phyloP scores from a whole-genome alignment of 192 early-diverging fungal species.

The Funneliformis geosporum region DNA sequence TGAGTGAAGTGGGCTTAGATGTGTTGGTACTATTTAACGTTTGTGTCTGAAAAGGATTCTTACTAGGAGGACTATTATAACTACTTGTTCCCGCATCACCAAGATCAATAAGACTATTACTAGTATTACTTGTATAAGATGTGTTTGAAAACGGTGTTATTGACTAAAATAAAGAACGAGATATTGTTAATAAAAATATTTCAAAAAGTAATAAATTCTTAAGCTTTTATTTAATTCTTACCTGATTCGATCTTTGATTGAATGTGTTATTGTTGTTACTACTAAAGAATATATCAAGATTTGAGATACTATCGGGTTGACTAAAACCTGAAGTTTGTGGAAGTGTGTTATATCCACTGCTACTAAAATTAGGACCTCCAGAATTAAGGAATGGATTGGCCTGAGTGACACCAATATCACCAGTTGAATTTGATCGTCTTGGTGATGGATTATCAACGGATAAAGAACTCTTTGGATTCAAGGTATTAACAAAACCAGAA shows the following conservation, averaged over 20 bases:
- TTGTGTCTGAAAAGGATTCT: slow-evolving; percentile 29
- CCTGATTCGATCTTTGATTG: neutral
- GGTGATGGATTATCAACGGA: neutral
- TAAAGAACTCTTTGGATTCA: too few relatives aligned
- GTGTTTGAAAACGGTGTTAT: slow-evolving; percentile 11
- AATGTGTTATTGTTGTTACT: neutral
- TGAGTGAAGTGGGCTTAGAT: neutral
- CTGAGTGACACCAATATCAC: neutral
- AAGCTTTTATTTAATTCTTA: neutral
- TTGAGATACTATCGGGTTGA: neutral
- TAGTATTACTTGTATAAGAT: neutral
- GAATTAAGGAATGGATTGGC: slow-evolving; percentile 11
- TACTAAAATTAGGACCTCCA: neutral
- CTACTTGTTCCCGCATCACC: too few relatives aligned
- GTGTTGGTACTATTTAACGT: neutral
- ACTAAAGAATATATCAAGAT: neutral
- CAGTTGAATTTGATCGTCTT: slow-evolving; percentile 28
- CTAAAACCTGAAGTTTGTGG: too few relatives aligned
- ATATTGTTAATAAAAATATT: neutral
- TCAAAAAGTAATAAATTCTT: neutral
- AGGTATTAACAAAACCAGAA: slow-evolving; percentile 19
- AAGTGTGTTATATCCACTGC: too few relatives aligned
- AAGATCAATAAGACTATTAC: slow-evolving; percentile 24
- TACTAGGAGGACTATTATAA: neutral
- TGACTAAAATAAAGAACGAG: neutral